Evolutionary conservation across 352 stramenopile genomes (phyloP).

Genomic region (Phytopythium oedochilum): DNA sequence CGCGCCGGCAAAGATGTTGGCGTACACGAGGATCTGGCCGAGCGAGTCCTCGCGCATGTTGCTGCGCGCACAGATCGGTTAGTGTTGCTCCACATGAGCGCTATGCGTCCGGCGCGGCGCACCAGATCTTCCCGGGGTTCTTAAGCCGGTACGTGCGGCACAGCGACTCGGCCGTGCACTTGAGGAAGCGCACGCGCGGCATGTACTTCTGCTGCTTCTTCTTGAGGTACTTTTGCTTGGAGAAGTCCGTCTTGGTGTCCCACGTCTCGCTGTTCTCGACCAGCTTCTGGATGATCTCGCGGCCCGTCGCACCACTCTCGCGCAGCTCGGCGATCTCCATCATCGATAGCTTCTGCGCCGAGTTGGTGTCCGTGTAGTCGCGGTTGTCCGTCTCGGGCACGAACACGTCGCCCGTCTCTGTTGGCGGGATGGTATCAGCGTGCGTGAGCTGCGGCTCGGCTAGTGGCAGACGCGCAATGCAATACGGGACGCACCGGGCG

Average conservation of each 20-base stretch:
- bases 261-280: conserved; percentile 95
- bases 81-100: no score
- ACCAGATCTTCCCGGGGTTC: conserved; percentile 87
- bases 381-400: conserved; percentile 75
- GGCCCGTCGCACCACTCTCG: conserved; percentile 60
- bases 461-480: not conserved
- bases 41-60: conserved; percentile 92
- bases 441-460: no score
- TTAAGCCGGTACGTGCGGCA: conserved; percentile 88
- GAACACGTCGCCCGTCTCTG: conserved; percentile 79
- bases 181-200: conserved; percentile 75
- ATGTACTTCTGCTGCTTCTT: conserved; percentile 95
- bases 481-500: conserved; percentile 33
- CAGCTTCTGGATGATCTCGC: conserved; percentile 91
- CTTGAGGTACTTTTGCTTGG: conserved; percentile 96
- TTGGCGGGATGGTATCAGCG: not conserved
- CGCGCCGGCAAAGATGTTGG: conserved; percentile 88
- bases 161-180: conserved; percentile 87
- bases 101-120: conserved; percentile 20
- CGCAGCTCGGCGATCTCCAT: conserved; percentile 62
- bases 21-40: conserved; percentile 91
- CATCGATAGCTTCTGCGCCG: conserved; percentile 72
- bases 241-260: conserved; percentile 93
- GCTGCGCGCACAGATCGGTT: conserved; percentile 5
- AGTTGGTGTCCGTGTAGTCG: conserved; percentile 84